Evolutionary conservation across 1,284 basidiomycete genomes (phyloP), one percentile per base, ranked within the genome.

Genomic region (Neotropicomus parvogracilis): DNA sequence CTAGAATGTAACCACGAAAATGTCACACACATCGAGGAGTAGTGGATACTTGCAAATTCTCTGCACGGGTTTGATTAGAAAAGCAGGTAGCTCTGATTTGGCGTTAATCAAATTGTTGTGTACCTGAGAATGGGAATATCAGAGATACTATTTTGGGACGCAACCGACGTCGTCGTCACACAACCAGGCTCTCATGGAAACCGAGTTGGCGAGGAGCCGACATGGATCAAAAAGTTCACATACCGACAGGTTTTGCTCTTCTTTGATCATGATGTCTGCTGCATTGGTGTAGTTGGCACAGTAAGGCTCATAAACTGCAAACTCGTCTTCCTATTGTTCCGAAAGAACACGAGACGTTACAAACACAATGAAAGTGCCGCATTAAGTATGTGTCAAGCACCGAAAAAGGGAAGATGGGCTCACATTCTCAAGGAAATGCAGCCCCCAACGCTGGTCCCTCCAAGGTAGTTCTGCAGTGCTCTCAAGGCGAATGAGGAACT

Each of bases 261-360:
- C 88, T 50, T 83, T 82, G 46, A 93, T 79, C 75, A 95, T 85
- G 37, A 95, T 79, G 46, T 92, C 85, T 65, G 88, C 82, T 41
- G 92, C 87, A 64, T 87, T 83, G 33, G 88, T 89, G 70, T 95
- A 95, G 71, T 99, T 98, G 38, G 93, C 93, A 69, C 95, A 99
- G 68, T 97, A 99, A 5, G 95, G 94, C 64, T 97, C 94, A 70
- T 99, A 99, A 32, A 92, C 90, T 40, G 83, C 79, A 65, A 97
- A 97, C 58, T 93, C 90, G 50, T 91, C 81, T 77, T 99, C 95
- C 89, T 94, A 75, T 77, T 76, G 70, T 77, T 72, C 66, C 66
- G 17, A 29, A 62, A 53, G 48, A 67, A 69, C 70, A 67, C 60
- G 26, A 31, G 8, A 35, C 28, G 24, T 37, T 21, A 60, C 57